Conservation (phyloP, 225 moss, liverwort and hornwort species). For the Sphagnum contortum region DNA sequence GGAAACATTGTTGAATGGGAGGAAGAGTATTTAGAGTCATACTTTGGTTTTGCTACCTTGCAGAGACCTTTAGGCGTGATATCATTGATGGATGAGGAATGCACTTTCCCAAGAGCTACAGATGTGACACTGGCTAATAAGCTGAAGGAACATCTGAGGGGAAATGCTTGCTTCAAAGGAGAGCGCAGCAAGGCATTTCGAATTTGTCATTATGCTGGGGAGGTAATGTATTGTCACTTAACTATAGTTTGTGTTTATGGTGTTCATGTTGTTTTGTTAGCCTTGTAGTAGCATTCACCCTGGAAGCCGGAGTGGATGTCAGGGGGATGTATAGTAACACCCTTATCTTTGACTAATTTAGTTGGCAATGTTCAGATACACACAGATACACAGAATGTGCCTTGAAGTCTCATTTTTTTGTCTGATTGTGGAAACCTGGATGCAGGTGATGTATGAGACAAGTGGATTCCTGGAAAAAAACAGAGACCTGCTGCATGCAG, state of each 20-base stretch:
- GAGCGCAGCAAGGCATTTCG: conserved; percentile 51
- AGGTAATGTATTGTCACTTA: conserved; percentile 16
- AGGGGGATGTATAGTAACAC: no score
- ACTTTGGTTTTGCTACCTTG: conserved; percentile 4
- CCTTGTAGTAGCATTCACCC: no score
- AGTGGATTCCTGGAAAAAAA: conserved; percentile 59
- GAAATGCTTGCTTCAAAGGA: conserved; percentile 57
- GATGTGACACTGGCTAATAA: conserved; percentile 49
- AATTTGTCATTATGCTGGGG: conserved; percentile 61
- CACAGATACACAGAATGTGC: background rate
- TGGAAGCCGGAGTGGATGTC: no score
- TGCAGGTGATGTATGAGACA: conserved; percentile 61
- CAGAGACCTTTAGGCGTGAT: conserved; percentile 67
- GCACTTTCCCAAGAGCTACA: conserved; percentile 56
- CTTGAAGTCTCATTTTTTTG: background rate
- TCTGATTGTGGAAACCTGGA: no score
- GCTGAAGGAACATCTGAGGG: conserved; percentile 50
- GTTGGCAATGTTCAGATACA: no score
- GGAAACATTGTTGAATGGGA: no score
- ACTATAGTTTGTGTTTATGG: background rate
- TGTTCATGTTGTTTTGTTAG: no score
- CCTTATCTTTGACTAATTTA: no score
- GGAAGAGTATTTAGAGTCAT: no score
- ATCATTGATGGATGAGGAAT: conserved; percentile 61
- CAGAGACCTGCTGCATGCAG: conserved; percentile 52